These are phyloP conservation scores for Boletus sp. DNA, from an alignment of 768 basidiomycete genomes.

Conservation along the genomic window DNA sequence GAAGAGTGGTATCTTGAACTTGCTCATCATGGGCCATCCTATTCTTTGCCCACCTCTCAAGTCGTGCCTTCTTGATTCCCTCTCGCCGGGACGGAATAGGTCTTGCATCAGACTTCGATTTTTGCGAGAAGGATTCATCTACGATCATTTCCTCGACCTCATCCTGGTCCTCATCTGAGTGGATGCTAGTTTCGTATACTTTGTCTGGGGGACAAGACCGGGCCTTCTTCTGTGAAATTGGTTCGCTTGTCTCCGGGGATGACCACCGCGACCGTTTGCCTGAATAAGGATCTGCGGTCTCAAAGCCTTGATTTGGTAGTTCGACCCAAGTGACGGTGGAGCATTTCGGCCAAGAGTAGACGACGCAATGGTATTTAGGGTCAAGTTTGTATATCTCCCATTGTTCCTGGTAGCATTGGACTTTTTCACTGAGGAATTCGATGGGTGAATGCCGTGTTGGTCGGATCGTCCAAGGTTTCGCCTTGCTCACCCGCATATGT, in stretches of 20 bases:
- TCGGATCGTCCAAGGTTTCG: constrained; percentile 1
- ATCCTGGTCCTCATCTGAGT: constrained; percentile 44
- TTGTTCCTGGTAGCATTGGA: constrained; percentile 66
- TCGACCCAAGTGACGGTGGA: constrained; percentile 25
- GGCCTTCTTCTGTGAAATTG: constrained; percentile 24
- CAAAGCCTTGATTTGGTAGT: constrained; percentile 1
- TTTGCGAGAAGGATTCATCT: constrained; percentile 31
- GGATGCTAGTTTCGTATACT: constrained; percentile 22
- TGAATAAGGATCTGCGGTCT: constrained; percentile 10
- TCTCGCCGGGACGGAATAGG: constrained; percentile 31
- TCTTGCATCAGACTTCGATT: constrained; percentile 13
- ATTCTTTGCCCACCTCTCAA: constrained; percentile 28
- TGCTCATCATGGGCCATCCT: constrained; percentile 26
- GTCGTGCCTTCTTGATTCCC: constrained; percentile 28
- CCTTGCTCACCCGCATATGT: constrained; percentile 64
- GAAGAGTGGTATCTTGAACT: constrained; percentile 31
- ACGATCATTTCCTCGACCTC: constrained; percentile 54
- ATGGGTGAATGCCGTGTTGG: constrained; percentile 9
- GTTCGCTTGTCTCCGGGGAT: constrained; percentile 23
- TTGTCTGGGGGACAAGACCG: constrained; percentile 22
- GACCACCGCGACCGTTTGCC: constrained; percentile 29
- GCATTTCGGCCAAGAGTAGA: constrained; percentile 42
- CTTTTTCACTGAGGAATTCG: constrained; percentile 39
- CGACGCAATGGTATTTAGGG: constrained; percentile 65
- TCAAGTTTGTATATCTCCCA: constrained; percentile 89